phyloP scores from a whole-genome alignment of 129 eudicot genomes.

The Deinandra increscens region DNA sequence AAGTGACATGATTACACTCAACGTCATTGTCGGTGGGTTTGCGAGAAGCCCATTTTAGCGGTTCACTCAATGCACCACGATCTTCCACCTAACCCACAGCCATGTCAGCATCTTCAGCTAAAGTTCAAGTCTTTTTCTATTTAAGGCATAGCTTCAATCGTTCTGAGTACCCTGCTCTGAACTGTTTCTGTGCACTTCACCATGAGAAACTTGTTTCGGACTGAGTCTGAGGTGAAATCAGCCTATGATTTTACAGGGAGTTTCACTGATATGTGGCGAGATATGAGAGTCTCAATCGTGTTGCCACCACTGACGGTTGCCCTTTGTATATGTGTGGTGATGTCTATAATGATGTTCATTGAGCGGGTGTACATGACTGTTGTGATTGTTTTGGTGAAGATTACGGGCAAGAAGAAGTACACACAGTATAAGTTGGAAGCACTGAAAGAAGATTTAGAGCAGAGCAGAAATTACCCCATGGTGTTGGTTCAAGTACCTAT shows the following conservation, averaged over 20 bases:
- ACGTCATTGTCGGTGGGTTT: conserved; percentile 44
- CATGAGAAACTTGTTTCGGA: conserved; percentile 54
- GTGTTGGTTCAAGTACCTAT: conserved; percentile 80
- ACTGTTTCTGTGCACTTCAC: conserved; percentile 15
- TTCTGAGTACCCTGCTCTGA: conserved; percentile 13
- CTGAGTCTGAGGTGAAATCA: conserved; percentile 32
- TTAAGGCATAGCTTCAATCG: conserved; percentile 37
- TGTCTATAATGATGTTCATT: conserved; percentile 76
- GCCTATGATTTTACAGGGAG: conserved; percentile 36
- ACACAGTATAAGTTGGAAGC: conserved; percentile 63
- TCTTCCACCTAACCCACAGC: conserved; percentile 37
- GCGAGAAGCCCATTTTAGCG: conserved; percentile 43
- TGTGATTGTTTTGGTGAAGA: conserved; percentile 55
- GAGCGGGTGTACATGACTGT: conserved; percentile 77
- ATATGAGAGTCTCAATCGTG: conserved; percentile 48
- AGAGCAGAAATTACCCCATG: conserved; percentile 56
- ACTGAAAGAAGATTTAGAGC: conserved; percentile 62
- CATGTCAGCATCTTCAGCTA: conserved; percentile 38
- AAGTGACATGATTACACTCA: conserved; percentile 30
- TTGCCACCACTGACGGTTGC: conserved; percentile 53
- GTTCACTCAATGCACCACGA: conserved; percentile 38
- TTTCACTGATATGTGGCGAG: conserved; percentile 48
- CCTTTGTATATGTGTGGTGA: conserved; percentile 51
- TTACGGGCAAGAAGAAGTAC: conserved; percentile 59
- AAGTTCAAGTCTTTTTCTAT: conserved; percentile 29